phyloP scores from a whole-genome alignment of 768 basidiomycete species.

The Boletus coccyginus region DNA sequence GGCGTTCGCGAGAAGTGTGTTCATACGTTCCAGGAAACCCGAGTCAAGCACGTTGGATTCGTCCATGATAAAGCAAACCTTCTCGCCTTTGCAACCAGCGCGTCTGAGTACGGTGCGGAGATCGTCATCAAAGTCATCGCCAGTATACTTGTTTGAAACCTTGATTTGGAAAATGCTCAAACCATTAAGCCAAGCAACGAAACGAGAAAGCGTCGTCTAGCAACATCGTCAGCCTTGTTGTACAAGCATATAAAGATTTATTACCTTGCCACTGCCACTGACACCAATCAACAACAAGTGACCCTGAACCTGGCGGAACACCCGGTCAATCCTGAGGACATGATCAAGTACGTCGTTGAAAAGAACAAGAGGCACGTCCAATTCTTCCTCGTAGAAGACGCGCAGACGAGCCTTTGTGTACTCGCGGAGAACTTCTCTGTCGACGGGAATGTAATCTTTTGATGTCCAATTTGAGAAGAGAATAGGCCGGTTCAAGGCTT shows the following conservation, averaged over 20 bases:
- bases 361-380: slow-evolving; percentile 95
- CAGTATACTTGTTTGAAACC: slow-evolving; percentile 98
- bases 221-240: slow-evolving; percentile 12
- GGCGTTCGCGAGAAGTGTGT: slow-evolving; percentile 97
- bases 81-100: slow-evolving; percentile 97
- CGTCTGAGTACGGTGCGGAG: slow-evolving; percentile 92
- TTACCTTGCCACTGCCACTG: slow-evolving; percentile 96
- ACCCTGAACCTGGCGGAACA: slow-evolving; percentile 97
- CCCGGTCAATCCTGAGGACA: slow-evolving; percentile 95
- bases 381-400: slow-evolving; percentile 99
- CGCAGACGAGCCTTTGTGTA: slow-evolving; percentile 95
- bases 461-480: slow-evolving; percentile 99
- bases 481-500: slow-evolving; percentile 86
- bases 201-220: slow-evolving; percentile 94
- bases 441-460: slow-evolving; percentile 93
- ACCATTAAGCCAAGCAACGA: slow-evolving; percentile 99
- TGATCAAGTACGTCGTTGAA: slow-evolving; percentile 99
- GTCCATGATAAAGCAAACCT: slow-evolving; percentile 99
- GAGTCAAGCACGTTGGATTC: slow-evolving; percentile 99
- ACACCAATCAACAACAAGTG: slow-evolving; percentile 96
- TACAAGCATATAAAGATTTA: slow-evolving; percentile 8
- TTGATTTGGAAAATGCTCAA: slow-evolving; percentile 99
- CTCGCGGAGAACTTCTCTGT: slow-evolving; percentile 88
- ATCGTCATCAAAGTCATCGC: slow-evolving; percentile 98
- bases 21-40: slow-evolving; percentile 99